Base-by-base conservation (phyloP, 1,284 basidiomycete species). In the Cryptococcus sp. region DNA sequence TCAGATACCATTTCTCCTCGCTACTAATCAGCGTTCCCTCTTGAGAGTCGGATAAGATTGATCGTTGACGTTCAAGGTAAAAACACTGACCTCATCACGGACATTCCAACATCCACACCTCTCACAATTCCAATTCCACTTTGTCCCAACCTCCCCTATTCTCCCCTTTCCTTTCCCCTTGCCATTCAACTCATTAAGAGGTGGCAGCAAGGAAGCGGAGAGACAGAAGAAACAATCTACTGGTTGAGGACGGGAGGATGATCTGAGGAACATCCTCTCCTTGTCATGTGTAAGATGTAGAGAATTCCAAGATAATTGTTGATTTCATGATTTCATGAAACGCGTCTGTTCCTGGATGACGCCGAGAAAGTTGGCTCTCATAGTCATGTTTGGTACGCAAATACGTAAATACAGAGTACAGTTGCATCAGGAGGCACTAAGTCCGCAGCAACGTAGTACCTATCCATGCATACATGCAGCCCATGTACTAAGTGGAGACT, bases 1-100 rank as follows among this genome's bases (percentile, higher is more conserved):
- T 90, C 85, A 1, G 87, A 87, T 36, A 85, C 65, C 57, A 92
- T 87, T 57, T 87, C 82, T 25, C 88, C 90, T 18, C 76, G 19
- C 73, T 75, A 16, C 11, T n/a, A 13, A 32, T 25, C 14, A 21
- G 4, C 34, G 19, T 9, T 21, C 13, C n/a, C 31, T 34, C 24
- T 14, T 11, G 11, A 28, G 4, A 28, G 5, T 28, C 28, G 21
- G 19, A 23, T 9, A 31, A 49, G 23, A 21, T 13, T 1, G 28
- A 11, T 4, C 11, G 28, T 5, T 4, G 28, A 28, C 28, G 11
- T 28, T 4, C 4, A 28, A 11, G 28, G 23, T 10, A 13, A 22
- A 10, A 1, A n/a, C 9, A 44, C 45, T 22, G 42, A 69, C 61
- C 41, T 59, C 48, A 54, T 73, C 70, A 19, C 63, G 53, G 23